Conservation (phyloP, 805 yeast species). For the Helenozyma rhizophorensis region DNA sequence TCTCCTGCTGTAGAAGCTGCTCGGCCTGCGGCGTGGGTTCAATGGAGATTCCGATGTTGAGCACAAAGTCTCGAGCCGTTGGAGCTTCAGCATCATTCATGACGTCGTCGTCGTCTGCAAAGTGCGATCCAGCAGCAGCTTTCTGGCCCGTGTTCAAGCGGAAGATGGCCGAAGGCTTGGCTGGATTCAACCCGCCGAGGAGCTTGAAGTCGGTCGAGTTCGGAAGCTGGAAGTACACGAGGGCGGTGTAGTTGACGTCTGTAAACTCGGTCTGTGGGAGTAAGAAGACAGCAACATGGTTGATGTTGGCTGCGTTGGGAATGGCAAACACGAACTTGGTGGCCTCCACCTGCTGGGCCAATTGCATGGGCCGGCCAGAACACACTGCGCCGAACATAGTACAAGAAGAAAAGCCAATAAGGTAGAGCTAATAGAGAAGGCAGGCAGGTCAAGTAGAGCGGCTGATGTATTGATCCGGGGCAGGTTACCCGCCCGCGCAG, state of each 20-base stretch:
- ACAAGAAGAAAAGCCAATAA: no score
- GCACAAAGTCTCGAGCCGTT: constrained; percentile 8
- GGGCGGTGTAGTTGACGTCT: constrained; percentile 72
- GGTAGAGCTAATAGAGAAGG: no score
- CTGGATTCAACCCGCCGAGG: constrained; percentile 56
- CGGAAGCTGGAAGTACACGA: constrained; percentile 84
- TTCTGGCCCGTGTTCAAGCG: constrained; percentile 48
- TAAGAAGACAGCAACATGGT: constrained; percentile 79
- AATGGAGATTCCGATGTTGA: constrained; percentile 79
- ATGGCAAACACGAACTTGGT: constrained; percentile 63
- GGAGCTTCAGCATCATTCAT: constrained; percentile 25
- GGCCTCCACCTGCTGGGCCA: constrained; percentile 64
- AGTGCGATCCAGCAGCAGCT: constrained; percentile 4
- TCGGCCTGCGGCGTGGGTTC: constrained; percentile 73
- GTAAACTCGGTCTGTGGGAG: constrained; percentile 68
- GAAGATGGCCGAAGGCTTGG: constrained; percentile 89
- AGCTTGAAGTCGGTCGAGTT: constrained; percentile 55
- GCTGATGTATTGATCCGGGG: no score
- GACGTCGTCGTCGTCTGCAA: constrained; percentile 29
- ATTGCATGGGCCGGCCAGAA: constrained; percentile 59
- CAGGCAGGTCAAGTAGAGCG: no score
- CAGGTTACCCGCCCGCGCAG: no score
- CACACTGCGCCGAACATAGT: constrained; percentile 72
- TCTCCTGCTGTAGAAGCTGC: constrained; percentile 46
- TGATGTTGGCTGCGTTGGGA: constrained; percentile 58